Percentiles rank a stretch among this genome's conserved stretches.
phyloP scores from a whole-genome alignment of 164 flowering plant species.

The Protea cynaroides region DNA sequence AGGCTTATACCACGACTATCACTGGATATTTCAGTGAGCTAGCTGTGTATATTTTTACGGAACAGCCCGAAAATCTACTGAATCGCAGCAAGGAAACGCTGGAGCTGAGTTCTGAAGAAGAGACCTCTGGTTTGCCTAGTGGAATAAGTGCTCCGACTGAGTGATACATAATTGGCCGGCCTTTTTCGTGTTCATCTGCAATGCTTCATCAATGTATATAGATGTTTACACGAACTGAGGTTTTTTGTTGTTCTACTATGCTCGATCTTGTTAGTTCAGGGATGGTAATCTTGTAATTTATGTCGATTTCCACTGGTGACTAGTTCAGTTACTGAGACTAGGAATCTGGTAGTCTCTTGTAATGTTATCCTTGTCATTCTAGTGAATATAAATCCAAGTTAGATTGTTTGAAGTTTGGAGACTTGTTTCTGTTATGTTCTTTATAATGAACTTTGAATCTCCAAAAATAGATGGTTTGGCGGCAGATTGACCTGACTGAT shows the following conservation, averaged over 20 bases:
- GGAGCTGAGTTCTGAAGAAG: background rate
- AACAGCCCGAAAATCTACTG: no score
- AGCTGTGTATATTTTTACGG: background rate
- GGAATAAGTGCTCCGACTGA: background rate
- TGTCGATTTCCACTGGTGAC: background rate
- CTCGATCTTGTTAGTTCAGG: background rate
- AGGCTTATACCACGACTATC: background rate
- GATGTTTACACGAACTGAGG: background rate
- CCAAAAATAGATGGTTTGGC: no score
- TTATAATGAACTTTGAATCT: no score
- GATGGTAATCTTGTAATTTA: background rate
- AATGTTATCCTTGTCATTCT: background rate
- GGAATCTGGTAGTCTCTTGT: background rate
- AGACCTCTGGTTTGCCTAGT: background rate
- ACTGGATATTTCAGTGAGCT: slow-evolving; percentile 17
- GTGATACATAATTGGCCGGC: background rate
- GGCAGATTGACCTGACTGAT: no score
- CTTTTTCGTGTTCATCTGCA: no score
- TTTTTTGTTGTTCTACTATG: background rate
- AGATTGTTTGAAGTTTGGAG: background rate
- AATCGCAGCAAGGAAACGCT: background rate
- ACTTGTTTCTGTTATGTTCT: no score
- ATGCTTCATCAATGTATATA: background rate
- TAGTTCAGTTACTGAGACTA: background rate
- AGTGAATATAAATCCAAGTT: background rate